Percentiles rank a stretch among this genome's conserved stretches.
These are phyloP conservation scores for Rusavskia elegans DNA, from an alignment of 495 filamentous ascomycete species.

Conservation along the genomic window DNA sequence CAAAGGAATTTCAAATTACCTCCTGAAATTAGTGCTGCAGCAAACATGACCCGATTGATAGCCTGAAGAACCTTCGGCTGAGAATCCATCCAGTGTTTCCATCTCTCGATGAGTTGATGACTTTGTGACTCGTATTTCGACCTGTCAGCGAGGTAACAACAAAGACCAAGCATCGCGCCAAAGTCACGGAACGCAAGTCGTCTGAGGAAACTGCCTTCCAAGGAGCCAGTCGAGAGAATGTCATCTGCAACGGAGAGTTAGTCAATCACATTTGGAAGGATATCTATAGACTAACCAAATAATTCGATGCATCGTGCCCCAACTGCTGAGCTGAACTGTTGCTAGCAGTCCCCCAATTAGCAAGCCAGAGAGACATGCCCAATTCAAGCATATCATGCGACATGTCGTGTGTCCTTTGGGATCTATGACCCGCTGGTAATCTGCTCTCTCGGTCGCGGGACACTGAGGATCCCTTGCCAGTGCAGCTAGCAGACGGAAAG, in stretches of 20 bases:
- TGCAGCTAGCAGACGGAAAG: constrained; percentile 37
- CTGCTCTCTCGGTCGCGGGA: constrained; percentile 35
- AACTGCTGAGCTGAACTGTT: constrained; percentile 36
- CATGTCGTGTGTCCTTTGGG: constrained; percentile 30
- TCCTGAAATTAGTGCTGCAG: constrained; percentile 43
- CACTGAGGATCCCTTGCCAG: constrained; percentile 20
- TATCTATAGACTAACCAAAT: constrained; percentile 18
- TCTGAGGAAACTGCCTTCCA: not conserved
- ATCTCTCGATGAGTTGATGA: constrained; percentile 31
- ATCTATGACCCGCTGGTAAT: constrained; percentile 42
- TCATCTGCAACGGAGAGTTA: not conserved
- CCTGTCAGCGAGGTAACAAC: constrained; percentile 24
- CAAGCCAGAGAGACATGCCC: constrained; percentile 51
- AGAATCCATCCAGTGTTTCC: constrained; percentile 32
- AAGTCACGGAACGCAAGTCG: constrained; percentile 52
- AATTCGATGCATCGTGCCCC: constrained; percentile 27
- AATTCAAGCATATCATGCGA: constrained; percentile 42
- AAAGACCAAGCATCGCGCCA: constrained; percentile 39
- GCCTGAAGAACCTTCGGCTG: constrained; percentile 35
- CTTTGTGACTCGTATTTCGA: constrained; percentile 15
- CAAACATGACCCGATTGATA: constrained; percentile 52
- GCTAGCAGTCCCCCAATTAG: constrained; percentile 37
- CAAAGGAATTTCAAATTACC: constrained; percentile 26
- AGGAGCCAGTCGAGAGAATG: not conserved
- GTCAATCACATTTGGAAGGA: no score